Evolutionary conservation across 352 stramenopile genomes (phyloP), one percentile per base, ranked within the genome.

Genomic region (Phytopythium mirpurense): DNA sequence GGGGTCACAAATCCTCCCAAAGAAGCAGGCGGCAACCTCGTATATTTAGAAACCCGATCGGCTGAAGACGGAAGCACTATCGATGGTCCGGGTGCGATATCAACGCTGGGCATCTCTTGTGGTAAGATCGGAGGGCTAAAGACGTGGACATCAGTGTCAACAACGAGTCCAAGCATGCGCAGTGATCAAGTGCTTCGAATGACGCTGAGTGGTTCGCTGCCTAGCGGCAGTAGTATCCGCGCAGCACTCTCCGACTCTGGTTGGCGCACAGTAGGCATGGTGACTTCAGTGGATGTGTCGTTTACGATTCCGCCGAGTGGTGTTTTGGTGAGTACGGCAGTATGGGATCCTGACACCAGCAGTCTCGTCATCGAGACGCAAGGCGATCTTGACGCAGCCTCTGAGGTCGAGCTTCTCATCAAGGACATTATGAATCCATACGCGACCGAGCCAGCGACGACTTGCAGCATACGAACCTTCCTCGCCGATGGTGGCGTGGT

Each of bases 351-450:
- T 2, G n/a, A 21, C 5, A 54, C 51, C 3, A 60, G 42, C 27
- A 50, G 72, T 10, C 26, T 89, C 19, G 54, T 51, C 23, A 58
- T 87, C 24, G 57, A 66, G 43, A 86, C 70, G 0, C 29, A 24
- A 14, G 78, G 78, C 2, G 57, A 68, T 54, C 45, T 89, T 15
- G 49, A 8, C 12, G 69, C 83, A 61, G 63, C 44, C 5, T 63
- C 65, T 7, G 9, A 44, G 3, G 54, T 86, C 15, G 60, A 78
- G 26, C 21, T 89, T 1, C 23, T 79, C 2, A 49, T 87, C 4
- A 49, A 75, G 6, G 64, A 72, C 31, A 71, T 89, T 56, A 64
- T 80, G 16, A 89, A 81, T 52, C 78, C 75, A 14, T 89, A 70
- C 44, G 57, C 62, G 6, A 60, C 60, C 16, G 57, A 71, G 21